Base-by-base conservation (phyloP, 371 early-diverging fungal species). In the Dinochytrium kinnereticum region DNA sequence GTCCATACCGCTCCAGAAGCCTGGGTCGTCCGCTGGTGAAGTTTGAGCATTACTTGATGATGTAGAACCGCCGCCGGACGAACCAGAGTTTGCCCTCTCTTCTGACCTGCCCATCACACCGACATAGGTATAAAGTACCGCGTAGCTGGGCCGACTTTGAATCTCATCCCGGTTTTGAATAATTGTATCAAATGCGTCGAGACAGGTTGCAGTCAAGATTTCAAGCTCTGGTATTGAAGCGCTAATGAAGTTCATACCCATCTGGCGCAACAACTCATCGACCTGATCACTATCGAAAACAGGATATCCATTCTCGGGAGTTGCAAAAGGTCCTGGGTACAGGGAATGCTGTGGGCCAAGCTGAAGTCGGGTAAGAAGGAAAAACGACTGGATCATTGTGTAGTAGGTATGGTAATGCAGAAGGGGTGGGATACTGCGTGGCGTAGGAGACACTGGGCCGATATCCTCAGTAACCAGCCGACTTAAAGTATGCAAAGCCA, bases 371-470 rank as follows among this genome's bases (percentile, higher is more conserved):
- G 73, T 73, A 10, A 81, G 68, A 13, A 81, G 37, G 55, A 81
- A 81, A n/a, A 79, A 51, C 26, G 81, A 69, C 64, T 81, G 81
- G 66, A 73, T 70, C 15, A 81, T 40, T 0, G 78, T 79, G 67
- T 70, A 79, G 50, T 74, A 75, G n/a, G 75, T 71, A 33, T 82
- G 82, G 5, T 78, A 71, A 39, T 59, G 44, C 1, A 78, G 36
- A 44, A 67, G 59, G 30, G 74, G 70, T 26, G 78, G 78, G 1
- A 82, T 73, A 36, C 65, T 66, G 24, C 65, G 44, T 21, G 59
- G 57, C 24, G 33, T 55, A 24, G 34, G 21, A 15, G 37, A 36
- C 1, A 31, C 61, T 1, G 64, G 30, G n/a, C 40, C 51, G 7
- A 2, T 24, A 31, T 66, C 51, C 53, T 73, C 74, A 21, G 65